Evolutionary conservation across 768 basidiomycete species (phyloP), one percentile per base, ranked within the genome.

Genomic region (Naganishia vishniacii): DNA sequence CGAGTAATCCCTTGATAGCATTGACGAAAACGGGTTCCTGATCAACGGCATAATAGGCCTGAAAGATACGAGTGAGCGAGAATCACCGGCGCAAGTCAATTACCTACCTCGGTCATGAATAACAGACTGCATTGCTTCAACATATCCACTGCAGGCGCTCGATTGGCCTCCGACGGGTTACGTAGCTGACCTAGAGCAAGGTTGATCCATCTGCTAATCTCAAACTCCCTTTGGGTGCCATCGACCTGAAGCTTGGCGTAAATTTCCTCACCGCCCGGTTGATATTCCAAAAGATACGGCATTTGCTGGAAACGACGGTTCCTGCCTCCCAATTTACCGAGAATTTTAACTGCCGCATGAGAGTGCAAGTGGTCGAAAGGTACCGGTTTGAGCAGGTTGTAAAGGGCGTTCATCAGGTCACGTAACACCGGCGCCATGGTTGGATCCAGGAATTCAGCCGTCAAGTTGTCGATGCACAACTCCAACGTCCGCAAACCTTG

Each of bases 381-480:
- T 11, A 91, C 78, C 0, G 95, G 95, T 72, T 88, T 90, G 49
- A 99, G 80, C 71, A 93, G 88, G 68, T 84, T 86, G 77, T 94
- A 91, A 25, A 99, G 82, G 0, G 92, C 94, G 67, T 88, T 88
- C 89, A 92, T 98, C 62, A 99, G 80, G 67, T 98, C 91, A 48
- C 91, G 83, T 45, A 95, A 82, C 46, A 98, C 92, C 0, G 89
- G 90, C 67, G 86, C 89, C 68, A 98, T 84, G 1, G 91, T 93
- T 3, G 95, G 95, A 71, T 98, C 94, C 29, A 99, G 83, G 80
- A 98, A 98, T 78, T 98, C 95, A 1, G 91, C 91, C 0, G 91
- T 95, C 28, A 99, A 83, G 74, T 98, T 99, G 80, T 99, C 95
- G 72, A 98, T 94, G 79, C 94, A 98, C n/a, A 99, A 82, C 77